A percentile compares a stretch with the other conserved stretches of the same genome.
Conservation (phyloP, 768 basidiomycete species). For the Neoboletus subvelutipes region DNA sequence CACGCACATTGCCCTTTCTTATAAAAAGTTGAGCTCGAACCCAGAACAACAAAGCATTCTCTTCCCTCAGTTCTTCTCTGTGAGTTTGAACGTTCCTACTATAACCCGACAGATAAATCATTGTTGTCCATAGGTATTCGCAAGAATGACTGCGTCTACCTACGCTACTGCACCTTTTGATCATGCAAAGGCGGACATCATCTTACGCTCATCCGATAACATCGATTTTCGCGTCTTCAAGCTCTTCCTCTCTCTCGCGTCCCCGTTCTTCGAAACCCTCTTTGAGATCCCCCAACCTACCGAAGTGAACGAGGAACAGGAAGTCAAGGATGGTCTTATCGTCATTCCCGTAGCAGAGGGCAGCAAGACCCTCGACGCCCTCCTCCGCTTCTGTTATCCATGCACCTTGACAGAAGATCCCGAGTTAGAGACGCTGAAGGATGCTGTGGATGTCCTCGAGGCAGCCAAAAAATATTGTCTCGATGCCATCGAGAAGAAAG, state of each 20-base stretch:
- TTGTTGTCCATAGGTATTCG: background rate
- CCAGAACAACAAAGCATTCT: background rate
- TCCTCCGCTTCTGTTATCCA: conserved; percentile 27
- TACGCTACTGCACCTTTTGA: conserved; percentile 18
- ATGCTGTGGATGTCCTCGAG: conserved; percentile 12
- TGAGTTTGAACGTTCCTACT: background rate
- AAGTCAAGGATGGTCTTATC: too few relatives aligned
- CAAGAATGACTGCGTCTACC: background rate
- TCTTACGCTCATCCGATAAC: too few relatives aligned
- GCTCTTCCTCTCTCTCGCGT: too few relatives aligned
- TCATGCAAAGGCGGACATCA: conserved; percentile 1
- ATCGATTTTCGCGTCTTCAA: too few relatives aligned
- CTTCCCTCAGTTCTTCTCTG: too few relatives aligned
- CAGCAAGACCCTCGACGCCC: conserved; percentile 20
- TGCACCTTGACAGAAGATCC: conserved; percentile 22
- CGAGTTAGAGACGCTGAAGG: conserved; percentile 7
- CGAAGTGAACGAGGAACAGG: too few relatives aligned
- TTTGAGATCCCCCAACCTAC: too few relatives aligned
- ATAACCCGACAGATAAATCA: background rate
- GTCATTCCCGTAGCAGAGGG: conserved; percentile 6
- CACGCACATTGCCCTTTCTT: too few relatives aligned
- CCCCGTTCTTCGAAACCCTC: too few relatives aligned
- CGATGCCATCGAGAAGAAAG: conserved; percentile 18
- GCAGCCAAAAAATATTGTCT: conserved; percentile 24
- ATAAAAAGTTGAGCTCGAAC: too few relatives aligned